Evolutionary conservation across 768 basidiomycete genomes (phyloP).

Genomic region (Coprinellus micaceus): DNA sequence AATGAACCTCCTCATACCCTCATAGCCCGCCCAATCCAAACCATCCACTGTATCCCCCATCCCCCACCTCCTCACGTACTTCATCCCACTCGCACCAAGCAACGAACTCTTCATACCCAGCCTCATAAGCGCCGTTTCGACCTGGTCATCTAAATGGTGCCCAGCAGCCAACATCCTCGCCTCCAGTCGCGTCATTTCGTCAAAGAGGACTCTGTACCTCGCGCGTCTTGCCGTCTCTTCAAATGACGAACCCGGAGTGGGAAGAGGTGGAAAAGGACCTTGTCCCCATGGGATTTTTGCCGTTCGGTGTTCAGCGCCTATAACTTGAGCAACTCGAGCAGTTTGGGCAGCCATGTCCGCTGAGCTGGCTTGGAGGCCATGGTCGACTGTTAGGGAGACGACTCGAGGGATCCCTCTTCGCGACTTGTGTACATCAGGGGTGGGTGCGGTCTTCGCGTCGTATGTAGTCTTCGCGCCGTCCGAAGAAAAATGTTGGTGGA

Average conservation of each 20-base stretch:
- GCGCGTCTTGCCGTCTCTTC: constrained; percentile 58
- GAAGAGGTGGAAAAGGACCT: constrained; percentile 46
- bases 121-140: constrained; percentile 77
- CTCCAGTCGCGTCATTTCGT: constrained; percentile 34
- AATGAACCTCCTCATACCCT: constrained; percentile 67
- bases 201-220: constrained; percentile 41
- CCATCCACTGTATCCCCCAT: constrained; percentile 52
- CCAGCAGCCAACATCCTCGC: constrained; percentile 55
- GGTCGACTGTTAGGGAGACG: constrained; percentile 64
- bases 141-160: constrained; percentile 81
- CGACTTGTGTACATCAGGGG: neutral
- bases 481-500: constrained; percentile 40
- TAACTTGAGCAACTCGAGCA: constrained; percentile 34
- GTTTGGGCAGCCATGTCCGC: constrained; percentile 51
- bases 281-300: constrained; percentile 55
- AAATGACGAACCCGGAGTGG: constrained; percentile 36
- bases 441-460: neutral
- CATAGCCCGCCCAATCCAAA: constrained; percentile 42
- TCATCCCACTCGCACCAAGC: constrained; percentile 67
- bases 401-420: constrained; percentile 20
- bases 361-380: constrained; percentile 62
- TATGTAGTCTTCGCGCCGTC: no score
- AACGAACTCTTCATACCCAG: constrained; percentile 53
- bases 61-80: constrained; percentile 64
- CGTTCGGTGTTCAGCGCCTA: constrained; percentile 47